Percentiles rank a stretch among this genome's conserved stretches.
These are phyloP conservation scores for Xanthoconium stramineum DNA, from an alignment of 768 basidiomycete genomes.

Conservation along the genomic window DNA sequence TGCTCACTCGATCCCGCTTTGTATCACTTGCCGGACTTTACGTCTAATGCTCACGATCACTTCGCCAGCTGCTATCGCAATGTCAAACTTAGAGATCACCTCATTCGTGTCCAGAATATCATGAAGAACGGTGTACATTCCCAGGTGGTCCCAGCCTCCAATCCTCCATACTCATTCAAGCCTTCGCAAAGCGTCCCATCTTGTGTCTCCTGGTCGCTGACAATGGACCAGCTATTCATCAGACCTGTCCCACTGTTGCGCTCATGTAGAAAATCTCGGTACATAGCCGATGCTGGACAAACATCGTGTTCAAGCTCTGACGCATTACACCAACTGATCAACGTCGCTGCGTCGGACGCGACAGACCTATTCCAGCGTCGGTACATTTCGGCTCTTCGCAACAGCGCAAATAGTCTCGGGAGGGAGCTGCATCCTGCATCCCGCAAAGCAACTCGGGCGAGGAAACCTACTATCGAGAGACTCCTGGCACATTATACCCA, in stretches of 20 bases:
- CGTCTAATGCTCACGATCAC: background rate
- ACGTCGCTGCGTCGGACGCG: background rate
- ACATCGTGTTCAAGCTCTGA: background rate
- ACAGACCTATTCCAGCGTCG: slow-evolving; percentile 11
- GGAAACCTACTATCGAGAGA: background rate
- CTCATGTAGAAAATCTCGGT: background rate
- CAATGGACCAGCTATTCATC: slow-evolving; percentile 1
- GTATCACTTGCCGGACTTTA: slow-evolving; percentile 7
- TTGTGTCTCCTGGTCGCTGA: background rate
- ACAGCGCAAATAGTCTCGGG: slow-evolving; percentile 7
- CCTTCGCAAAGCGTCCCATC: background rate
- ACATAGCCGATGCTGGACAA: background rate
- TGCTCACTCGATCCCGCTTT: background rate
- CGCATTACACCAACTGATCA: slow-evolving; percentile 5
- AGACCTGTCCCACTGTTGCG: slow-evolving; percentile 4
- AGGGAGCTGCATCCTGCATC: background rate
- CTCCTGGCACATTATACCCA: slow-evolving; percentile 11
- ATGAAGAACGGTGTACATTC: background rate
- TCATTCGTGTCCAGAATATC: slow-evolving; percentile 8
- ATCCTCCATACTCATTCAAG: slow-evolving; percentile 6
- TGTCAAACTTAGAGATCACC: slow-evolving; percentile 11
- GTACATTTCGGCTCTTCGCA: slow-evolving; percentile 2
- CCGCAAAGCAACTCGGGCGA: background rate
- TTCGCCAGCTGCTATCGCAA: slow-evolving; percentile 22
- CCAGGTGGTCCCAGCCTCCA: background rate